Evolutionary conservation across 306 rosid species (phyloP).

Genomic region (Pyrus bretschneideri): DNA sequence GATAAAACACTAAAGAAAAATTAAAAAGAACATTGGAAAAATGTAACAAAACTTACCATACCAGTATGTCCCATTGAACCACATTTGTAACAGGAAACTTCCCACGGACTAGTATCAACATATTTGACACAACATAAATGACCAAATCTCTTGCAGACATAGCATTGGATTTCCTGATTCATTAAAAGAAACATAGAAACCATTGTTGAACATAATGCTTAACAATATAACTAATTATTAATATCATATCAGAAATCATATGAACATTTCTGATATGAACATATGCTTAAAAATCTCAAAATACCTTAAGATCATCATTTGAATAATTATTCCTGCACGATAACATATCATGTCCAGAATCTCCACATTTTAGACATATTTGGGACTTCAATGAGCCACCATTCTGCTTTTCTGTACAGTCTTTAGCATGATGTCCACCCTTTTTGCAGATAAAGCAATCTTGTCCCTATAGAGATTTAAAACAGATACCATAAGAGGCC

Average conservation of each 20-base stretch:
- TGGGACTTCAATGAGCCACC: conserved; percentile 22
- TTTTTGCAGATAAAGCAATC: conserved; percentile 76
- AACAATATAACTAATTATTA: background rate
- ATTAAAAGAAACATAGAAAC: background rate
- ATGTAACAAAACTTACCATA: conserved; percentile 50
- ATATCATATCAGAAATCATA: conserved; percentile 5
- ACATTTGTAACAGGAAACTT: conserved; percentile 80
- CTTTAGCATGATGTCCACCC: conserved; percentile 74
- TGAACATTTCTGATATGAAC: background rate
- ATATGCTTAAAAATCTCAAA: background rate
- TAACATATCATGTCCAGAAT: conserved; percentile 85
- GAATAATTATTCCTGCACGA: conserved; percentile 55
- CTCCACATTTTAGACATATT: conserved; percentile 77
- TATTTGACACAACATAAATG: conserved; percentile 66
- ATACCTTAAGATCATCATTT: conserved; percentile 73
- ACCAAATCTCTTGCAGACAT: conserved; percentile 72
- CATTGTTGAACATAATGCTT: background rate
- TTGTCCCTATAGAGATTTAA: conserved; percentile 37
- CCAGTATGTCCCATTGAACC: conserved; percentile 85
- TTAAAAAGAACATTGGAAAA: no score
- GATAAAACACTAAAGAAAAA: background rate
- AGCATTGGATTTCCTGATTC: conserved; percentile 68
- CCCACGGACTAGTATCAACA: conserved; percentile 25
- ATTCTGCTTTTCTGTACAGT: conserved; percentile 69
- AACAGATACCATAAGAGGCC: background rate